Evolutionary conservation across 768 basidiomycete genomes (phyloP).

Genomic region (Terana coerulea): DNA sequence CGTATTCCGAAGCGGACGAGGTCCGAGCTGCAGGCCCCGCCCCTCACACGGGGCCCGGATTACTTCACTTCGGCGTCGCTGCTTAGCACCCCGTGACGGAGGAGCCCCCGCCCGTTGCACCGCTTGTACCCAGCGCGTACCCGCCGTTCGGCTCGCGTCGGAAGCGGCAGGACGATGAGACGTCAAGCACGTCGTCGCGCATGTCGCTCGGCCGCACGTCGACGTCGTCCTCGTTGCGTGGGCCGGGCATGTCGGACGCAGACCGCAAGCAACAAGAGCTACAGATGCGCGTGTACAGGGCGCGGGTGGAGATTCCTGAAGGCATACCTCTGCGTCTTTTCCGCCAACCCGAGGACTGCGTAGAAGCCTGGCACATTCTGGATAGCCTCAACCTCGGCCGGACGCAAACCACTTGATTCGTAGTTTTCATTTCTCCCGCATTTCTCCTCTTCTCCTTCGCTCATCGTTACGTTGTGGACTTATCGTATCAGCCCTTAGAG

Average conservation of each 20-base stretch:
- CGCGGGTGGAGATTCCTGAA: conserved; percentile 53
- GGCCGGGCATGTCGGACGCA: conserved; percentile 38
- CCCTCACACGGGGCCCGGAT: background rate
- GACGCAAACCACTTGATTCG: background rate
- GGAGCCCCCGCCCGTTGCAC: conserved; percentile 17
- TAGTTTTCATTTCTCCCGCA: background rate
- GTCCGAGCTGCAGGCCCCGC: conserved; percentile 6
- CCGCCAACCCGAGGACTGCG: conserved; percentile 63
- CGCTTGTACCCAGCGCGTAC: conserved; percentile 6
- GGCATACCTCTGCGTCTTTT: conserved; percentile 64
- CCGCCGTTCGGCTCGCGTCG: background rate
- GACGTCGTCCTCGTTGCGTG: background rate
- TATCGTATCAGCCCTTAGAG: background rate
- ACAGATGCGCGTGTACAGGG: conserved; percentile 61
- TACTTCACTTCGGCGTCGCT: conserved; percentile 18
- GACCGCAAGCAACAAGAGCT: conserved; percentile 56
- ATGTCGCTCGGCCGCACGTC: conserved; percentile 2
- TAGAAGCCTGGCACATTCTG: conserved; percentile 47
- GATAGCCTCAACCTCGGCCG: conserved; percentile 10
- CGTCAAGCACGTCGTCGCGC: conserved; percentile 9
- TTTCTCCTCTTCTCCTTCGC: background rate
- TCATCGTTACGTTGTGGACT: background rate
- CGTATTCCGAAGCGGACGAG: conserved; percentile 9
- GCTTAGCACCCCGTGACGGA: conserved; percentile 17
- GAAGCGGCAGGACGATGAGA: conserved; percentile 2